phyloP scores from a whole-genome alignment of 129 eudicot species.

The Tagetes erecta region DNA sequence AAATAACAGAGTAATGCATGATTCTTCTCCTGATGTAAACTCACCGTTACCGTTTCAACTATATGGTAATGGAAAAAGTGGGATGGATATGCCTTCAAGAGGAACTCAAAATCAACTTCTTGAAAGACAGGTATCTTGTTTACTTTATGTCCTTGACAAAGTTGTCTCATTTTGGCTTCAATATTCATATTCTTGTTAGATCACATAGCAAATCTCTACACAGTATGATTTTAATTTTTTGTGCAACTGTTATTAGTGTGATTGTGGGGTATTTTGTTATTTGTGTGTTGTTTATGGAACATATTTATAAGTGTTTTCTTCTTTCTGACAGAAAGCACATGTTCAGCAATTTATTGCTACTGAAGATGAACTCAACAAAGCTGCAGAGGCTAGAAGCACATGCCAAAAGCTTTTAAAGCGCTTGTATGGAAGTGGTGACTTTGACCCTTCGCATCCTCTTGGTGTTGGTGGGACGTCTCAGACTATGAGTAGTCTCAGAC shows the following conservation, averaged over 20 bases:
- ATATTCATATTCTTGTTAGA: not conserved
- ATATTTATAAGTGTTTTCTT: not conserved
- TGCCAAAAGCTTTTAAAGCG: slow-evolving; percentile 81
- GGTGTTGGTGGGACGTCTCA: slow-evolving; percentile 69
- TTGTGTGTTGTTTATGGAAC: slow-evolving; percentile 16
- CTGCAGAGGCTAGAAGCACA: slow-evolving; percentile 83
- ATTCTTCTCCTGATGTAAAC: slow-evolving; percentile 84
- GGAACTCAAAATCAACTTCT: slow-evolving; percentile 98
- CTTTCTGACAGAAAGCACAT: slow-evolving; percentile 80
- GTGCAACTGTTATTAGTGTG: not conserved
- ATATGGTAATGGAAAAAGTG: slow-evolving; percentile 78
- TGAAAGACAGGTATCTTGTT: slow-evolving; percentile 80
- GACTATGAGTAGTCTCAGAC: slow-evolving; percentile 94
- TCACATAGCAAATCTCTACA: not conserved
- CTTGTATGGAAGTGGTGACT: slow-evolving; percentile 76
- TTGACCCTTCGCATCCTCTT: slow-evolving; percentile 52
- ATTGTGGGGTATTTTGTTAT: not conserved
- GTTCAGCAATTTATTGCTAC: slow-evolving; percentile 99
- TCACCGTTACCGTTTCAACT: slow-evolving; percentile 88
- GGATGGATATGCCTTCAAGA: slow-evolving; percentile 74
- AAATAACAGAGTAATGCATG: slow-evolving; percentile 79
- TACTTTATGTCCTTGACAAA: slow-evolving; percentile 1
- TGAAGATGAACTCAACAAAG: slow-evolving; percentile 96
- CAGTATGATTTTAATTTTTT: not conserved
- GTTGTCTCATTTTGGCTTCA: not conserved